phyloP scores from a whole-genome alignment of 2,329 filamentous ascomycete species.

The Colletotrichum tropicicola region DNA sequence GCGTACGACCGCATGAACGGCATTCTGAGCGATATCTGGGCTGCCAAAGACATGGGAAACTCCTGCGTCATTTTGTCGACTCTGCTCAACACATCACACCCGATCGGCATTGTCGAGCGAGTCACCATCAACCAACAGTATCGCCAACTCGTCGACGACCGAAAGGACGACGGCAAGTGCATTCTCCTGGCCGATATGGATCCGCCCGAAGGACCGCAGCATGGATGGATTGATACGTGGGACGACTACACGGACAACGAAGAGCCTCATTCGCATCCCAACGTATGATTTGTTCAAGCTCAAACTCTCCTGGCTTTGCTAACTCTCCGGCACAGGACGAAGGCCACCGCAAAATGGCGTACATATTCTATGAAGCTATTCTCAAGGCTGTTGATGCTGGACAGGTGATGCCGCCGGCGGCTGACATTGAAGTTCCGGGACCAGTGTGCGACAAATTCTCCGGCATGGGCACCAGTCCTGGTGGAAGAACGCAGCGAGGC shows the following conservation, averaged over 20 bases:
- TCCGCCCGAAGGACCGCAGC: no score
- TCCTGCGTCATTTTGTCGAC: no score
- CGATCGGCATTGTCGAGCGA: no score
- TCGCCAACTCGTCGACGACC: not conserved
- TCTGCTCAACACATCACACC: no score
- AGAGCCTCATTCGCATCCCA: no score
- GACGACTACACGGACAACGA: no score
- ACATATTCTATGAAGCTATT: not conserved
- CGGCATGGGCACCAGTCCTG: not conserved
- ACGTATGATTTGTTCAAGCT: not conserved
- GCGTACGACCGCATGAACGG: no score
- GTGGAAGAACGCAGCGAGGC: not conserved
- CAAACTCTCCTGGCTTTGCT: no score
- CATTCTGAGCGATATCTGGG: no score
- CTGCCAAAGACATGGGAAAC: no score
- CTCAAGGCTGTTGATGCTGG: not conserved
- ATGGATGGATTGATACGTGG: no score
- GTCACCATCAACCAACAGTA: not conserved
- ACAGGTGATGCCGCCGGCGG: not conserved
- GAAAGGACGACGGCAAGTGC: not conserved
- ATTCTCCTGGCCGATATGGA: not conserved
- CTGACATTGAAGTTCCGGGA: not conserved
- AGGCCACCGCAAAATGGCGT: not conserved
- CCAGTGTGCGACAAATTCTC: not conserved
- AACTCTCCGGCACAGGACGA: not conserved